phyloP scores from a whole-genome alignment of 441 rosid genomes.

The Erodium trifolium region DNA sequence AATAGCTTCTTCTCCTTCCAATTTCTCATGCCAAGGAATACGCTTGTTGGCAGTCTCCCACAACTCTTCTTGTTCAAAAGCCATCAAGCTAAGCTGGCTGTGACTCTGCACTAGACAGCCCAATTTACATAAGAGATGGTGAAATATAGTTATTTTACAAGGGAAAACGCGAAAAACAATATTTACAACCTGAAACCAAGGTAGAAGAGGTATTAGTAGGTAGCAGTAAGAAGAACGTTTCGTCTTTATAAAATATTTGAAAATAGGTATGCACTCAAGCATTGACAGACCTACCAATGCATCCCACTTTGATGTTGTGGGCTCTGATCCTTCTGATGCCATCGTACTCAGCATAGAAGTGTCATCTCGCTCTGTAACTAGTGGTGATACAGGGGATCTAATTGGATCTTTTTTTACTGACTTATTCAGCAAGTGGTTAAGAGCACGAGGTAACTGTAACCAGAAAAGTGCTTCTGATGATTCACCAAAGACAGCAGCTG shows the following conservation, averaged over 20 bases:
- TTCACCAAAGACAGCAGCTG: slow-evolving; percentile 94
- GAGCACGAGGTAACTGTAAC: slow-evolving; percentile 89
- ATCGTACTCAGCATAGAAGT: slow-evolving; percentile 44
- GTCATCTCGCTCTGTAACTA: slow-evolving; percentile 36
- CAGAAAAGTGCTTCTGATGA: slow-evolving; percentile 86
- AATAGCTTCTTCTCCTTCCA: slow-evolving; percentile 89
- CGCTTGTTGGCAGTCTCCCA: slow-evolving; percentile 87
- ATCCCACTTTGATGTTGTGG: slow-evolving; percentile 37
- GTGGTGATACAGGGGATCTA: slow-evolving; percentile 31
- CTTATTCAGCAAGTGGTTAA: slow-evolving; percentile 66
- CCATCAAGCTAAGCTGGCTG: slow-evolving; percentile 75
- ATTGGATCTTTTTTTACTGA: slow-evolving; percentile 44
- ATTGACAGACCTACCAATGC: slow-evolving; percentile 39
- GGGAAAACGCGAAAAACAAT: background rate
- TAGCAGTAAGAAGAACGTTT: background rate
- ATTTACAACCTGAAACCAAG: background rate
- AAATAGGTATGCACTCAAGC: slow-evolving; percentile 1
- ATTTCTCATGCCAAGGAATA: slow-evolving; percentile 92
- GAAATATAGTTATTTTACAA: slow-evolving; percentile 1
- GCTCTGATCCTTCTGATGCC: slow-evolving; percentile 41
- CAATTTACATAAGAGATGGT: slow-evolving; percentile 12
- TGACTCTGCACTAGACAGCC: slow-evolving; percentile 39
- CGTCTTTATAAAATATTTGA: background rate
- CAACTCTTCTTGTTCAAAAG: slow-evolving; percentile 80
- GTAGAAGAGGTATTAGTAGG: background rate